Evolutionary conservation across 1,139 yeast species (phyloP).

Genomic region (Yamadazyma trypodendri): DNA sequence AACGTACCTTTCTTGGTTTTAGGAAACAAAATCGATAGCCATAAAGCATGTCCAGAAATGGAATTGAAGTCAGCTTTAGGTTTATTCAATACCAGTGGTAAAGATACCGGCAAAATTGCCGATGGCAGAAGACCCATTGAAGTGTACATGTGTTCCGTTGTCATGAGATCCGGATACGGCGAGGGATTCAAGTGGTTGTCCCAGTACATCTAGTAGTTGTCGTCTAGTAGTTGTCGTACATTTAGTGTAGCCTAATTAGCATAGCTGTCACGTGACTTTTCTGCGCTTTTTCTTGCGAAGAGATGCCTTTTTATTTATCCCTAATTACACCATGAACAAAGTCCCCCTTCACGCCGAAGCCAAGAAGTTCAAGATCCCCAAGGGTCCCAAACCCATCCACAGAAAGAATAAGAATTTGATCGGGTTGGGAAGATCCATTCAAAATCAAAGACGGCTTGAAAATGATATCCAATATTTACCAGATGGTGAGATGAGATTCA

Average conservation of each 20-base stretch:
- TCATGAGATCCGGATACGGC: slow-evolving; percentile 94
- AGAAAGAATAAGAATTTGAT: slow-evolving; percentile 80
- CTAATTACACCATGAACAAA: slow-evolving; percentile 30
- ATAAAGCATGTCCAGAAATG: slow-evolving; percentile 91
- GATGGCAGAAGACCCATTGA: slow-evolving; percentile 90
- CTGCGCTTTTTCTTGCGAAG: slow-evolving; percentile 1
- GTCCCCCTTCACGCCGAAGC: slow-evolving; percentile 47
- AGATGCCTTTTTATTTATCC: background rate
- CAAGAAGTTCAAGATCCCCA: slow-evolving; percentile 64
- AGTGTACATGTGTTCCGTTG: slow-evolving; percentile 95
- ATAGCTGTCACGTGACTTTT: background rate
- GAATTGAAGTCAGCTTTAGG: slow-evolving; percentile 92
- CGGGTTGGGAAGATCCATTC: slow-evolving; percentile 84
- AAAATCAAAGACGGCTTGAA: slow-evolving; percentile 69
- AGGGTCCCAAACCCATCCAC: slow-evolving; percentile 87
- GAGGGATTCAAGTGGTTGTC: slow-evolving; percentile 97
- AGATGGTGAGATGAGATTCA: slow-evolving; percentile 82
- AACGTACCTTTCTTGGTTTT: slow-evolving; percentile 88
- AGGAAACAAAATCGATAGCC: slow-evolving; percentile 95
- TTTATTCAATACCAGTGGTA: slow-evolving; percentile 82
- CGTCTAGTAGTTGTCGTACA: too few relatives aligned
- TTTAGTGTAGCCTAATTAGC: too few relatives aligned
- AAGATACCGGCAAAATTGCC: slow-evolving; percentile 65
- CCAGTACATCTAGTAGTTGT: slow-evolving; percentile 83
- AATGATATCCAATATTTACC: slow-evolving; percentile 71